Evolutionary conservation across 164 flowering plant genomes (phyloP).

Genomic region (Sextonia rubra): DNA sequence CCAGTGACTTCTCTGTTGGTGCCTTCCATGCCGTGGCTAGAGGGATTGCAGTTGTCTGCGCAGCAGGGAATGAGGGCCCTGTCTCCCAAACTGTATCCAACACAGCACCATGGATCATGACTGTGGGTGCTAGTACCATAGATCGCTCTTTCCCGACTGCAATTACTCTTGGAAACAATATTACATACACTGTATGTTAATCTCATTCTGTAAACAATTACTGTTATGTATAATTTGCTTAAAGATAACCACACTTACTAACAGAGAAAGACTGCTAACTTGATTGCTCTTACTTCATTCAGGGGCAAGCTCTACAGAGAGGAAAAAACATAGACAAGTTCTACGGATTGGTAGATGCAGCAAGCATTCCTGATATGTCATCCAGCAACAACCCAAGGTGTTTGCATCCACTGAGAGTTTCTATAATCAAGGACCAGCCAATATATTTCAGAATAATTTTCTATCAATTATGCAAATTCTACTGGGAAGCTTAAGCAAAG

Average conservation of each 20-base stretch:
- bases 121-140: constrained; percentile 21
- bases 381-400: background rate
- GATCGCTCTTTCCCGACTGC: constrained; percentile 9
- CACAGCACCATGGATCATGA: constrained; percentile 21
- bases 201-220: background rate
- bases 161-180: background rate
- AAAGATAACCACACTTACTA: background rate
- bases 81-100: background rate
- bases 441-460: too few species aligned
- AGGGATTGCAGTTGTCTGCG: constrained; percentile 15
- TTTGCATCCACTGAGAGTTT: background rate
- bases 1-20: constrained; percentile 2
- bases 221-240: background rate
- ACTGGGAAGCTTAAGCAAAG: too few species aligned
- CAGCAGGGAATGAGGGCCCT: constrained; percentile 27
- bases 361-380: background rate
- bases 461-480: too few species aligned
- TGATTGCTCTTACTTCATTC: background rate
- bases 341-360: background rate
- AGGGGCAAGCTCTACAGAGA: background rate
- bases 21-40: constrained; percentile 16
- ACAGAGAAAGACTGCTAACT: background rate
- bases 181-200: background rate
- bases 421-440: too few species aligned
- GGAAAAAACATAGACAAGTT: background rate